These are phyloP conservation scores for Biscogniauxia mediterranea DNA, from an alignment of 2,329 filamentous ascomycete species.

Conservation along the genomic window DNA sequence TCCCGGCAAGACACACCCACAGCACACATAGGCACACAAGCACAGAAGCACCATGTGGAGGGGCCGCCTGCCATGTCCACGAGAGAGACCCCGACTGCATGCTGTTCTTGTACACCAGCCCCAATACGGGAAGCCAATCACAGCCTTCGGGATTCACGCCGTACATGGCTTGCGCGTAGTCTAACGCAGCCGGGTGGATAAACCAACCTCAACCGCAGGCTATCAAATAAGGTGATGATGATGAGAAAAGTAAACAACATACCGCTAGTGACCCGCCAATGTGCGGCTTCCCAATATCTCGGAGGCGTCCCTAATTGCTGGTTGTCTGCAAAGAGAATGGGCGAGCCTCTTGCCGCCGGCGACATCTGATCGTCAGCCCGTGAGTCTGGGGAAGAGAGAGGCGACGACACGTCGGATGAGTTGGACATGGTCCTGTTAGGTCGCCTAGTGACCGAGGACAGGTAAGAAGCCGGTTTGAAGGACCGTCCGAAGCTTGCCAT, in stretches of 20 bases:
- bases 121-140: conserved; percentile 1
- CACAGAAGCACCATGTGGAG: neutral
- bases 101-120: neutral
- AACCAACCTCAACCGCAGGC: neutral
- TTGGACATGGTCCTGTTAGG: conserved; percentile 44
- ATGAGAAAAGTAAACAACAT: conserved; percentile 10
- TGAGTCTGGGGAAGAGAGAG: conserved; percentile 32
- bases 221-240: neutral
- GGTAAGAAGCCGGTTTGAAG: conserved; percentile 46
- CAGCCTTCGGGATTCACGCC: neutral
- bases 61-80: neutral
- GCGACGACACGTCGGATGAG: conserved; percentile 44
- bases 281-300: conserved; percentile 13
- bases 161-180: neutral
- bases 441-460: conserved; percentile 41
- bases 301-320: conserved; percentile 12
- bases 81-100: neutral
- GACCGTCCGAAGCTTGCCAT: conserved; percentile 52
- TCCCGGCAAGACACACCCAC: conserved; percentile 3
- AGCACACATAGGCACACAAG: neutral
- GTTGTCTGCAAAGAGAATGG: conserved; percentile 20
- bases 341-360: conserved; percentile 35
- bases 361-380: conserved; percentile 31
- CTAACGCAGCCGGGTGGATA: neutral
- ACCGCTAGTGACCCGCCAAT: conserved; percentile 22